phyloP scores from a whole-genome alignment of 2,329 filamentous ascomycete species.

The Aspergillus sp. region DNA sequence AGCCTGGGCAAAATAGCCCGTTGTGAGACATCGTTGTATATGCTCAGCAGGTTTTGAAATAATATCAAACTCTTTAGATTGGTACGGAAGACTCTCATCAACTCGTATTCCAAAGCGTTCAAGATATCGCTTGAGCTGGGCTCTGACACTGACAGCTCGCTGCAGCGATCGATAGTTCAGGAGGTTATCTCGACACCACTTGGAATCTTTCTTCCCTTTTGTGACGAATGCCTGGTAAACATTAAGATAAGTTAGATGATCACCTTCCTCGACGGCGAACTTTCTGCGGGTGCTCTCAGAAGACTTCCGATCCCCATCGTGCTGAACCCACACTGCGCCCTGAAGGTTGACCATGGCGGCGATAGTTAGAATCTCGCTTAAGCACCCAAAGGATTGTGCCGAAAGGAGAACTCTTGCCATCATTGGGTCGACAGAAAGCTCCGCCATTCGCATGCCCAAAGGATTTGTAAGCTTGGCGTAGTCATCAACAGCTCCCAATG shows the following conservation, averaged over 20 bases:
- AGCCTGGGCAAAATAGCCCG: conserved; percentile 89
- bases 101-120: conserved; percentile 77
- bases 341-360: conserved; percentile 91
- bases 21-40: conserved; percentile 80
- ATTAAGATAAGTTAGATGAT: conserved; percentile 89
- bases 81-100: conserved; percentile 56
- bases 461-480: conserved; percentile 89
- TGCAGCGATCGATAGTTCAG: conserved; percentile 84
- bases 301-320: conserved; percentile 72
- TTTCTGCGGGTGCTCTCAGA: conserved; percentile 73
- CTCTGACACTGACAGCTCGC: conserved; percentile 79
- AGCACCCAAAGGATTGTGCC: conserved; percentile 71
- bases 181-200: conserved; percentile 83
- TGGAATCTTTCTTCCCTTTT: conserved; percentile 75
- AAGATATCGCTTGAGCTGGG: conserved; percentile 81
- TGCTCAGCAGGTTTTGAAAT: conserved; percentile 62
- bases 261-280: conserved; percentile 90
- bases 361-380: conserved; percentile 85
- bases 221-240: conserved; percentile 88
- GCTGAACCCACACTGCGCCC: conserved; percentile 77
- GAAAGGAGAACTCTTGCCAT: conserved; percentile 85
- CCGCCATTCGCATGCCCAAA: conserved; percentile 86
- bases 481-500: conserved; percentile 80
- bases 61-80: conserved; percentile 31
- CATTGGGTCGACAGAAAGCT: conserved; percentile 91